These are phyloP conservation scores for Kalmusia sp. DNA, from an alignment of 2,329 filamentous ascomycete genomes.

Conservation along the genomic window DNA sequence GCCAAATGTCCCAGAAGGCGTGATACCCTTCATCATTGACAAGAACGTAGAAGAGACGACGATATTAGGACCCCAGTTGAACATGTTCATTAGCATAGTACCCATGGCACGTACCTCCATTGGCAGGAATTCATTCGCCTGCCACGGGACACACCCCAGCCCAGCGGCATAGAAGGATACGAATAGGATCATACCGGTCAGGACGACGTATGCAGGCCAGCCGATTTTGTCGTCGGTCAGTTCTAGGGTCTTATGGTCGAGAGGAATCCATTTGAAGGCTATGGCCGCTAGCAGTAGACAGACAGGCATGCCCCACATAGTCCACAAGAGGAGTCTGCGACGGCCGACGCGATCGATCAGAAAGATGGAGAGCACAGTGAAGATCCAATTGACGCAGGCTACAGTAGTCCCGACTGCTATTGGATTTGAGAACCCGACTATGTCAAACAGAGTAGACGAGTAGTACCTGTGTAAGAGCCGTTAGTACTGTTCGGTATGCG, in stretches of 20 bases:
- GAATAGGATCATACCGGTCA: conserved; percentile 52
- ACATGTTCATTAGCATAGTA: conserved; percentile 58
- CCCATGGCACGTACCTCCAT: conserved; percentile 58
- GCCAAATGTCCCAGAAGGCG: conserved; percentile 59
- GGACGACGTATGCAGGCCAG: conserved; percentile 46
- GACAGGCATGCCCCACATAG: conserved; percentile 54
- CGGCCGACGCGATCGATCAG: conserved; percentile 56
- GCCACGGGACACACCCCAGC: conserved; percentile 57
- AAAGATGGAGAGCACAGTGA: conserved; percentile 57
- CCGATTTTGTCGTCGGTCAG: conserved; percentile 42
- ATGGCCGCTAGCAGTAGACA: conserved; percentile 53
- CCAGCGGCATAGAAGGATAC: conserved; percentile 54
- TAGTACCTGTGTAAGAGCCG: conserved; percentile 46
- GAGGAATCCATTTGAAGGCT: conserved; percentile 56
- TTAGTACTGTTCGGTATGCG: too few species aligned
- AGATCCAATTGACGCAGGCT: conserved; percentile 57
- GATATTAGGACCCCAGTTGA: conserved; percentile 43
- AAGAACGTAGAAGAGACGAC: conserved; percentile 60
- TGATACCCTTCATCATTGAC: conserved; percentile 58
- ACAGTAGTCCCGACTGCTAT: conserved; percentile 56
- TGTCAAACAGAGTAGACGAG: conserved; percentile 51
- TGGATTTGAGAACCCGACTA: conserved; percentile 59
- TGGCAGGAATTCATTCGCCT: conserved; percentile 56
- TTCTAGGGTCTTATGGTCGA: conserved; percentile 52
- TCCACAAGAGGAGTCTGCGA: conserved; percentile 53